phyloP scores from a whole-genome alignment of 441 rosid genomes.

The Adansonia madagascariensis region DNA sequence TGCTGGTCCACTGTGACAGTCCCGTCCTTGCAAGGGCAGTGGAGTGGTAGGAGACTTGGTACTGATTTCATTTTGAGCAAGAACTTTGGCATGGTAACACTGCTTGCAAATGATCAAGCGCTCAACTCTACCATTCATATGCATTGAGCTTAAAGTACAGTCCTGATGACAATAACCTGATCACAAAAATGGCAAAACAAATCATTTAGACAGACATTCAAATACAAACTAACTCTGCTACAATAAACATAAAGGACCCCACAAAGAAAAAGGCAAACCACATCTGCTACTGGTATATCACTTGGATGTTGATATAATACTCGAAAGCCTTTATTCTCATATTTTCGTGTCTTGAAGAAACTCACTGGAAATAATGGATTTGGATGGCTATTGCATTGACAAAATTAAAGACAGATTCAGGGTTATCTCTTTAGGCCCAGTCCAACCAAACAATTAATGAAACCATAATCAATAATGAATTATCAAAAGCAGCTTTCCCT shows the following conservation, averaged over 20 bases:
- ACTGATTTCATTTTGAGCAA: conserved; percentile 40
- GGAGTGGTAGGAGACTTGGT: conserved; percentile 57
- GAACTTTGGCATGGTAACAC: conserved; percentile 64
- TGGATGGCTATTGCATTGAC: not conserved
- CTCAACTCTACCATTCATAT: conserved; percentile 43
- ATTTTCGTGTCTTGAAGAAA: not conserved
- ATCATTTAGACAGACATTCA: conserved; percentile 10
- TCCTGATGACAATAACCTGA: conserved; percentile 88
- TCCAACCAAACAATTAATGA: not conserved
- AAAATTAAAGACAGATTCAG: not conserved
- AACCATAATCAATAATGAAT: not conserved
- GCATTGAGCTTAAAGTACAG: conserved; percentile 59
- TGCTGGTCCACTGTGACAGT: conserved; percentile 39
- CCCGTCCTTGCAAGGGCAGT: conserved; percentile 45
- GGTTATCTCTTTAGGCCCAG: not conserved
- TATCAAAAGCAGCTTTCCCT: not conserved
- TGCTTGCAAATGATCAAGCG: conserved; percentile 61
- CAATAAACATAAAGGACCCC: not conserved
- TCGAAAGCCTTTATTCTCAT: not conserved
- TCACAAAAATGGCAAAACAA: conserved; percentile 18
- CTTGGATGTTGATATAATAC: not conserved
- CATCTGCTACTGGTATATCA: not conserved
- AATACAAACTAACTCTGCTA: conserved; percentile 17
- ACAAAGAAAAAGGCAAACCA: not conserved
- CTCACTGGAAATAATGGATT: not conserved